Evolutionary conservation across 352 stramenopile species (phyloP), one percentile per base, ranked within the genome.

Genomic region (Phytophthora pseudosyringae): DNA sequence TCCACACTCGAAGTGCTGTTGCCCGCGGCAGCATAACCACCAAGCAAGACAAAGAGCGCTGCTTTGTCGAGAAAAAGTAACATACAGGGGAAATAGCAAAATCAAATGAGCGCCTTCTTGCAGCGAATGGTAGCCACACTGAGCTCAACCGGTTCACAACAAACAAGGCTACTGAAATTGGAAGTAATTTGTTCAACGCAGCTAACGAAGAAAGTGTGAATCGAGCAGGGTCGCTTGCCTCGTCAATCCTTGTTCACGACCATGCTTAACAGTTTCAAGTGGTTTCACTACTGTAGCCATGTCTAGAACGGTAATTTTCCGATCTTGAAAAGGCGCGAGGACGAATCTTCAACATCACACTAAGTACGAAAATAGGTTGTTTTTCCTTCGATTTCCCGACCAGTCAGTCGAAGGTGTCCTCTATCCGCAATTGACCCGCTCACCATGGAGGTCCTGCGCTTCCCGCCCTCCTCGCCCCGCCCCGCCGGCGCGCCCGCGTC

Each of bases 1-100:
- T 80, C 75, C 9, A 74, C 80, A 0, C 70, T 94, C 9, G 85
- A 94, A 59, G 57, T 79, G 38, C 47, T 91, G 46, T 46, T 88
- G 21, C 46, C 69, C 0, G 63, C 44, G 0, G 36, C 26, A 31
- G 71, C 58, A 1, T 81, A 60, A 58, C 15, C 36, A n/a, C 32
- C 26, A 21, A 43, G 36, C 4, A 21, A 43, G 13, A 12, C 38
- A 16, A 28, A 28, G 21, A 21, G 21, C 21, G 21, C 2, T 21
- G 21, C 2, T 21, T 21, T 21, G 21, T 21, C 21, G 21, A n/a
- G 16, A 44, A 44, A 9, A 44, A 44, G 38, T 10, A 25, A 44
- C 38, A 35, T 10, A 35, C 31, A 12, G 31, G 11, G 31, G 11
- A 35, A 35, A 35, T 35, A 35, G 11, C 31, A 35, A 35, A 4